Evolutionary conservation across 495 filamentous ascomycete species (phyloP), one percentile per base, ranked within the genome.

Genomic region (Cladorrhinum samala): DNA sequence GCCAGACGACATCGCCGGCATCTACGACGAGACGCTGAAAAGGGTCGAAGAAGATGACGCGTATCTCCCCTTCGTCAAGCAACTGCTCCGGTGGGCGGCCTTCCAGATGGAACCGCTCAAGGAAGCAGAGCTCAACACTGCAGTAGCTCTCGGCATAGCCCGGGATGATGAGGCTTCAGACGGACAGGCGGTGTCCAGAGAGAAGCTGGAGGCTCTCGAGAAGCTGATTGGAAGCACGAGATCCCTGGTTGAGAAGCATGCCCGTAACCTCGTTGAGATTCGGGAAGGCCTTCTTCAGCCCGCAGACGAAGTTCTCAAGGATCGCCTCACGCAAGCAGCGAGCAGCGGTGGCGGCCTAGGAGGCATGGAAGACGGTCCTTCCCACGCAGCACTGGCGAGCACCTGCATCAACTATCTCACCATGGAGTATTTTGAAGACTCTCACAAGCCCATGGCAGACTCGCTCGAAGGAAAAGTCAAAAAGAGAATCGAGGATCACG

Each of bases 91-190:
- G 18, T 47, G 45, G 45, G 45, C 24, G 14, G 23, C 24, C 9
- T 47, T 47, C n/a, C 45, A 47, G 24, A 33, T 16, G 9, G 45
- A 47, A 18, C 45, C 45, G 8, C 21, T 47, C 21, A 30, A 27
- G 45, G 45, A 47, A 11, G 45, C 21, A 20, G 45, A 47, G 24
- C n/a, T 47, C 13, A 47, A 27, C 23, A 47, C 45, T 4, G 45
- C 45, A 27, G 4, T 47, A 16, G 45, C 45, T 47, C n/a, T 47
- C 9, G 20, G 45, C 24, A 47, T 47, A 23, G 45, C 24, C 1
- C 45, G 7, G 2, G 24, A 33, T 27, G 24, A 33, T 27, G 14
- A 33, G 16, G 23, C 11, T 1, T 7, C 24, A 9, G 11, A 5
- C 2, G 2, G 24, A n/a, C n/a, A n/a, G 2, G 14, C 3, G 16